These are phyloP conservation scores for Leccinum truebloodii DNA, from an alignment of 768 basidiomycete species.

Conservation along the genomic window DNA sequence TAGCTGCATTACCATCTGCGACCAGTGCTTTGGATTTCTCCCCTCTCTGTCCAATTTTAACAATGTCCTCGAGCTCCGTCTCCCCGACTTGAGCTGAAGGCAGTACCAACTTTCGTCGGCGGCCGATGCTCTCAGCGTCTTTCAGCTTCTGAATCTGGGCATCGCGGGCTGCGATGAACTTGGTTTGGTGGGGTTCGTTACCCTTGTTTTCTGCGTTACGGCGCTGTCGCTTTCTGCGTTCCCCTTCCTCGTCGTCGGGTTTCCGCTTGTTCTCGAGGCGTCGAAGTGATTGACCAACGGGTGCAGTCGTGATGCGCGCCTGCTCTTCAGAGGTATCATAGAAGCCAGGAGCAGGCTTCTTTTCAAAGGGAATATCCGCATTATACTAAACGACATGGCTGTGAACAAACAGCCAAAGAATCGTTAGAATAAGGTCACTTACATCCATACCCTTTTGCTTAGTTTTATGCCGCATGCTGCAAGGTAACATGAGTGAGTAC, in stretches of 20 bases:
- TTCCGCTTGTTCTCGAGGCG: constrained; percentile 96
- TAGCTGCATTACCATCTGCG: constrained; percentile 79
- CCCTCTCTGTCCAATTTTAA: constrained; percentile 94
- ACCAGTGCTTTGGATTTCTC: constrained; percentile 89
- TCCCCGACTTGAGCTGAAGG: constrained; percentile 94
- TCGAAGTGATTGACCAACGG: constrained; percentile 86
- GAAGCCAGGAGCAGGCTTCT: constrained; percentile 92
- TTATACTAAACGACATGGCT: constrained; percentile 67
- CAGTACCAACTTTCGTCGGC: constrained; percentile 79
- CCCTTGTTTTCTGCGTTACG: constrained; percentile 65
- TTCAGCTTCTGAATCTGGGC: constrained; percentile 98
- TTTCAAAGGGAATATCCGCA: constrained; percentile 98
- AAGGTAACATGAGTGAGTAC: constrained; percentile 4
- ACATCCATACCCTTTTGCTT: constrained; percentile 99
- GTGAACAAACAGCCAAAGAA: constrained; percentile 1
- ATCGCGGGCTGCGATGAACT: constrained; percentile 95
- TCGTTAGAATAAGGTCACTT: constrained; percentile 31
- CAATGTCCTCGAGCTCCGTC: constrained; percentile 93
- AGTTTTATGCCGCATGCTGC: constrained; percentile 87
- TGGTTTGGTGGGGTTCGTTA: constrained; percentile 75
- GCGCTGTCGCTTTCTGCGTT: constrained; percentile 86
- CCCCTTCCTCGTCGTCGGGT: constrained; percentile 91
- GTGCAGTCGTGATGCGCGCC: constrained; percentile 81
- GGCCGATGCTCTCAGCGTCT: constrained; percentile 94
- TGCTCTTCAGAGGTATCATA: constrained; percentile 97